phyloP scores from a whole-genome alignment of 164 flowering plant genomes.

The Berberis vulgaris region DNA sequence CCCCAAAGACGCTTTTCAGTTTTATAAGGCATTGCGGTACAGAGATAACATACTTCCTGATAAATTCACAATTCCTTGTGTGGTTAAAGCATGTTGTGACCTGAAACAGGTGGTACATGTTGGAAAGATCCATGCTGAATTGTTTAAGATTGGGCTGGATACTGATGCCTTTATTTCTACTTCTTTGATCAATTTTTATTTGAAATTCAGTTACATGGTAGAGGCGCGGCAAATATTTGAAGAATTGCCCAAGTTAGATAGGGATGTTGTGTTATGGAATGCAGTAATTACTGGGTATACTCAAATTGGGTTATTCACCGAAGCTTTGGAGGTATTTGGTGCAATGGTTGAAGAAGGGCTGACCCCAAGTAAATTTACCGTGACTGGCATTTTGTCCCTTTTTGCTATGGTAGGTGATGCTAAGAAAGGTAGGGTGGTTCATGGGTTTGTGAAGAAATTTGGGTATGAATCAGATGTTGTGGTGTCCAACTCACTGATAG shows the following conservation, averaged over 20 bases:
- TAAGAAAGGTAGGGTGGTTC: slow-evolving; percentile 38
- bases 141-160: slow-evolving; percentile 17
- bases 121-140: slow-evolving; percentile 41
- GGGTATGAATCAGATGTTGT: slow-evolving; percentile 38
- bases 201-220: slow-evolving; percentile 13
- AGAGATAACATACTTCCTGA: slow-evolving; percentile 32
- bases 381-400: slow-evolving; percentile 51
- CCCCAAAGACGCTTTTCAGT: slow-evolving; percentile 21
- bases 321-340: slow-evolving; percentile 35
- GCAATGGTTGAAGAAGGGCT: slow-evolving; percentile 37
- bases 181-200: slow-evolving; percentile 25
- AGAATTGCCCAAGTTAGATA: slow-evolving; percentile 27
- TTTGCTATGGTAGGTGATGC: slow-evolving; percentile 28
- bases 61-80: slow-evolving; percentile 59
- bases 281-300: slow-evolving; percentile 62
- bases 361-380: slow-evolving; percentile 34
- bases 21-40: slow-evolving; percentile 34
- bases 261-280: slow-evolving; percentile 66
- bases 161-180: slow-evolving; percentile 16
- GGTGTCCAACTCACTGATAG: slow-evolving; percentile 51
- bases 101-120: slow-evolving; percentile 21
- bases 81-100: slow-evolving; percentile 41
- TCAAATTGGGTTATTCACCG: slow-evolving; percentile 32
- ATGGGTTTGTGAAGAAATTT: slow-evolving; percentile 40
- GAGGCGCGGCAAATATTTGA: slow-evolving; percentile 22